Percentiles rank a stretch among this genome's conserved stretches.
Evolutionary conservation across 2,329 filamentous ascomycete genomes (phyloP).

Genomic region (Colletotrichum scovillei): DNA sequence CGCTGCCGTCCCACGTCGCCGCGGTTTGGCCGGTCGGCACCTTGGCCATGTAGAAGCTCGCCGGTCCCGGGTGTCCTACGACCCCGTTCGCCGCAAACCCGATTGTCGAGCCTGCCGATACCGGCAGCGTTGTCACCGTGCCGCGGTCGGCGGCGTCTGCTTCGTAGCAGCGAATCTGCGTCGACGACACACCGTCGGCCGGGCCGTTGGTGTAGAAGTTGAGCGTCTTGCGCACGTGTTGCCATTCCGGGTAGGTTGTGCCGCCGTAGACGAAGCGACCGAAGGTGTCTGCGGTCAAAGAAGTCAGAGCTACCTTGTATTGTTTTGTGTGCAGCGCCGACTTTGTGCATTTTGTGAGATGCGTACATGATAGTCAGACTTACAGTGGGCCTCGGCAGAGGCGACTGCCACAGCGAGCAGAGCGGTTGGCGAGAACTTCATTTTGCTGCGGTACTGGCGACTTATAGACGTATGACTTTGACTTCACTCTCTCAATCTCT

Average conservation of each 20-base stretch:
- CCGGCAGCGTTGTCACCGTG: slow-evolving; percentile 18
- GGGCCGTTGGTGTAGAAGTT: slow-evolving; percentile 47
- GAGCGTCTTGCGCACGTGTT: slow-evolving; percentile 45
- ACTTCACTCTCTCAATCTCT: not conserved
- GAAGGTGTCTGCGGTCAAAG: slow-evolving; percentile 12
- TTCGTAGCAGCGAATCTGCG: slow-evolving; percentile 49
- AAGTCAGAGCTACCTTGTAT: not conserved
- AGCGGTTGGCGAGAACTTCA: slow-evolving; percentile 14
- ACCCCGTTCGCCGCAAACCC: slow-evolving; percentile 50
- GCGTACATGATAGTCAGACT: not conserved
- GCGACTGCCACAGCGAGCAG: slow-evolving; percentile 1
- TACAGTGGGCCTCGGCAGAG: slow-evolving; percentile 24
- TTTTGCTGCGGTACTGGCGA: not conserved
- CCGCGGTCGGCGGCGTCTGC: slow-evolving; percentile 25
- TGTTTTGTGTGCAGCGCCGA: too few species aligned
- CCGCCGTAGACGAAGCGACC: slow-evolving; percentile 28
- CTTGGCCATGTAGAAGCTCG: slow-evolving; percentile 51
- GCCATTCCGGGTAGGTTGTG: slow-evolving; percentile 42
- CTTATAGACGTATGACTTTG: not conserved
- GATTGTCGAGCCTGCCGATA: slow-evolving; percentile 42
- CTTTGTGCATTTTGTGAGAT: not conserved
- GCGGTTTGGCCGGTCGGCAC: slow-evolving; percentile 47
- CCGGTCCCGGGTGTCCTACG: slow-evolving; percentile 52
- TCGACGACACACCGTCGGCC: slow-evolving; percentile 44
- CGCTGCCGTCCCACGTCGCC: slow-evolving; percentile 46